Evolutionary conservation across 2,329 filamentous ascomycete genomes (phyloP), one percentile per base, ranked within the genome.

Genomic region (Claviceps cyperi): DNA sequence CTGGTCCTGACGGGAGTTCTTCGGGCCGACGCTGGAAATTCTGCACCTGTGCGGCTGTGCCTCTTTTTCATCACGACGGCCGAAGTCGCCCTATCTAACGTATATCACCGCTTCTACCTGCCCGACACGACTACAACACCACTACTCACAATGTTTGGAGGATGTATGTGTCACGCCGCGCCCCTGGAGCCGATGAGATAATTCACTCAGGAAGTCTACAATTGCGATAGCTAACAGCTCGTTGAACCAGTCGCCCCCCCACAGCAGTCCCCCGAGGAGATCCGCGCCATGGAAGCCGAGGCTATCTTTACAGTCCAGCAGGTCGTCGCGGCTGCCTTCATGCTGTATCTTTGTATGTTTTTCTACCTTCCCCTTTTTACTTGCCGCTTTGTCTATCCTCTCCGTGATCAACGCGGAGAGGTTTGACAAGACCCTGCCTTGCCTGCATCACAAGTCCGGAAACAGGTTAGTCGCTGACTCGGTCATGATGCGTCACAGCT

Each of bases 331-430:
- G 79, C 80, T 15, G 81, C 81, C 55, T 72, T 82, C 39, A 66
- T 85, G 47, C 75, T 92, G 46, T 91, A 91, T 64, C 69, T 92
- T 53, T 87, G 86, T 92, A 79, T 51, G 84, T 32, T 13, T n/a
- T 5, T 21, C 39, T 21, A 4, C 5, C 13, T 15, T 17, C 3
- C 9, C 1, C 9, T 11, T 11, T 32, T 32, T 11, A 32, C 28
- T 32, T 32, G 24, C n/a, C n/a, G n/a, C n/a, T 22, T 22, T 32
- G 28, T 37, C 21, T 28, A 1, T 11, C 24, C 11, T 28, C 38
- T 39, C 2, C 7, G 3, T n/a, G 3, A 15, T 8, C 13, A 21
- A n/a, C 13, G 14, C 11, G 2, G 13, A 15, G 21, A 43, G 40
- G 7, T 43, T 24, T 21, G 40, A 22, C 39, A 8, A 36, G 43